Base-by-base conservation (phyloP, 257 asterid genomes). In the Paulownia fortunei region DNA sequence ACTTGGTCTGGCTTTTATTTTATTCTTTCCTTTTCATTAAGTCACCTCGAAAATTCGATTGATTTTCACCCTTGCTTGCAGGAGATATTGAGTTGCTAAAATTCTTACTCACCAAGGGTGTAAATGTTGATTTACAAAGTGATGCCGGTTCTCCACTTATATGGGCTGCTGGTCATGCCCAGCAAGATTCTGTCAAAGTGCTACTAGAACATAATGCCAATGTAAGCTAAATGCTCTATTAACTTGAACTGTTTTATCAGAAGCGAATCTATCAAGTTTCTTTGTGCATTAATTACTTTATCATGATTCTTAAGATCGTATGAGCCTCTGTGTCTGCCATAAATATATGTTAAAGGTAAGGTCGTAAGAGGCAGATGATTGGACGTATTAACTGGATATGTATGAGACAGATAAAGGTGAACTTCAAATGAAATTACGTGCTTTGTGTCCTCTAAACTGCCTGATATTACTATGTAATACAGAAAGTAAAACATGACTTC, bases 111-210 rank as follows among this genome's bases (percentile, higher is more conserved):
- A 74, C 88, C 39, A 88, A 89, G 87, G 92, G 87, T 26, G 84
- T 89, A 70, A 73, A 86, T 88, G 97, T 89, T 83, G 87, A 96
- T 78, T 83, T 86, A 60, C 94, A 89, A 88, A 91, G 99, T 87
- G 97, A 92, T 84, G 94, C 91, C 27, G 99, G 99, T 62, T 87
- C 92, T 72, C 97, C 99, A 15, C 97, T 96, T 66, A 79, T 96
- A 68, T 93, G 98, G 99, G 99, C 99, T 83, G 97, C 98, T 58
- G 99, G 99, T 80, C 94, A 90, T 65, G 93, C 85, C 77, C 97
- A 96, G 80, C 84, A 69, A 82, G 96, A 93, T 62, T 85, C 97
- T 62, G 97, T 96, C 65, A 83, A 88, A 89, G 32, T 93, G 69
- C 92, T 96, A 58, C 83, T 96, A 32, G 94, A 93, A 80, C 93